Base-by-base conservation (phyloP, 805 yeast species). In the Wickerhamiella vanderwaltii region DNA sequence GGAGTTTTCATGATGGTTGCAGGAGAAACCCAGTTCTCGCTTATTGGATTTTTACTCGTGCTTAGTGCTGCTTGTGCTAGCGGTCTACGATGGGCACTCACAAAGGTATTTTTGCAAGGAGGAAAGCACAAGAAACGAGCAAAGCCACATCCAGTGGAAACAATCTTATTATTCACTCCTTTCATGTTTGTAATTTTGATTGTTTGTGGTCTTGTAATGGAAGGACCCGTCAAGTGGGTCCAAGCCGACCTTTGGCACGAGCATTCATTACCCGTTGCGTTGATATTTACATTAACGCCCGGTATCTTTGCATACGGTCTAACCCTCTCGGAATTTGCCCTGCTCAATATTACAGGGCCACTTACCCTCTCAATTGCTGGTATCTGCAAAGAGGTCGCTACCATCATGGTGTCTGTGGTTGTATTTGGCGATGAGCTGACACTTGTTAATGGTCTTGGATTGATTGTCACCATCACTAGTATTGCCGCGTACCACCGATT, bases 71-170 rank as follows among this genome's bases (percentile, higher is more conserved):
- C 94, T 2, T 70, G 80, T 56, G 71, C 85, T 63, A 78, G 91
- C 12, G 98, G 98, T 0, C 64, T 91, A 39, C 71, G 98, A 48
- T 91, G 98, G 98, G 88, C 94, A 1, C 72, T 87, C 47, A 86
- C 97, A 1, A 97, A 91, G 56, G 59, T 91, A 17, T 67, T 88
- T 26, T 63, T 91, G 38, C 79, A 72, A 49, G 68, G 65, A 33
- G 76, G 75, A 11, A 37, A 42, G 19, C 40, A 36, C 20, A 25
- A 16, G 23, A 42, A 40, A 9, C 15, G 41, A 18, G 41, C 23
- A n/a, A 49, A 54, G 37, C 52, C 54, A 13, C 65, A 87, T 55
- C 93, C 98, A 2, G 74, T 91, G 15, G 67, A 79, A 29, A 84
- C 96, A 6, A 86, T 91, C 32, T 67, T 81, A 50, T 83, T 82